These are phyloP conservation scores for Curvularia verruculosa DNA, from an alignment of 2,329 filamentous ascomycete species.

Conservation along the genomic window DNA sequence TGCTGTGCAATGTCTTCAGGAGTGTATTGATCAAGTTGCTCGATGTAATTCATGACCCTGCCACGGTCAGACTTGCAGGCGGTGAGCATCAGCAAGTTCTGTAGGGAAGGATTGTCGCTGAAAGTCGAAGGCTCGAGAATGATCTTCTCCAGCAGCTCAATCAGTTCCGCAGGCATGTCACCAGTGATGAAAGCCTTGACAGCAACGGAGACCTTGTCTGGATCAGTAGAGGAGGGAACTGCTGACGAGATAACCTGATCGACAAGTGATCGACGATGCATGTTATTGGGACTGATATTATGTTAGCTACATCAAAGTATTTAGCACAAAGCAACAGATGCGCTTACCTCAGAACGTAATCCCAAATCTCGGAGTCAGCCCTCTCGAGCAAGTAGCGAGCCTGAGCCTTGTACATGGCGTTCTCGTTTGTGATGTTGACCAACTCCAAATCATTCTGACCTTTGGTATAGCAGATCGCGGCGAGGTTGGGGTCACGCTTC, in stretches of 20 bases:
- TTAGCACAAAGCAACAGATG: not conserved
- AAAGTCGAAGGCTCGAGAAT: slow-evolving; percentile 99
- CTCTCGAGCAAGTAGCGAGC: slow-evolving; percentile 92
- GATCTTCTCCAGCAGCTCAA: slow-evolving; percentile 98
- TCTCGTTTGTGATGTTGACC: slow-evolving; percentile 98
- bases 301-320: not conserved
- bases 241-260: slow-evolving; percentile 97
- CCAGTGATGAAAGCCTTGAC: slow-evolving; percentile 91
- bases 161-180: slow-evolving; percentile 90
- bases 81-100: slow-evolving; percentile 95
- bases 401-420: slow-evolving; percentile 99
- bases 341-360: slow-evolving; percentile 75
- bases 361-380: slow-evolving; percentile 88
- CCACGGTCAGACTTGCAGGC: slow-evolving; percentile 96
- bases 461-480: slow-evolving; percentile 93
- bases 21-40: slow-evolving; percentile 86
- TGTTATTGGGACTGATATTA: slow-evolving; percentile 75
- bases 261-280: slow-evolving; percentile 89
- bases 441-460: slow-evolving; percentile 97
- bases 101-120: slow-evolving; percentile 94
- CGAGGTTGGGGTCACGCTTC: slow-evolving; percentile 95
- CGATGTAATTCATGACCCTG: slow-evolving; percentile 94
- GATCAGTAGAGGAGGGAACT: slow-evolving; percentile 81
- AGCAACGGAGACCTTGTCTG: slow-evolving; percentile 91
- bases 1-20: slow-evolving; percentile 90